Conservation (phyloP, 2,329 filamentous ascomycete genomes). For the Chrysoporthe cubensis region DNA sequence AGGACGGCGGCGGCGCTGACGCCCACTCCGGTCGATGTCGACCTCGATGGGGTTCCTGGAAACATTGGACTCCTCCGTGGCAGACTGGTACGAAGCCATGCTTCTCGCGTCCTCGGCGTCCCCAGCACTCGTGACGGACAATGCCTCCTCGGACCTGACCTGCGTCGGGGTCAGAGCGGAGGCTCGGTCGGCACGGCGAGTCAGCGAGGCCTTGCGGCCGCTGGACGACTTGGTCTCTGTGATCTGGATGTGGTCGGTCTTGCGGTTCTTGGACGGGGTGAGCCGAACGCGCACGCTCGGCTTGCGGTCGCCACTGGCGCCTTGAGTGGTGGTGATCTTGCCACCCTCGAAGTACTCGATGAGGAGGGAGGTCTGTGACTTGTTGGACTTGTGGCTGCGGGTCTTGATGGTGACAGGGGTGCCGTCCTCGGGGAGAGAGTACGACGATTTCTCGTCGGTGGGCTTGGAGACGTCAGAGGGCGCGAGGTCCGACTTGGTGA, state of each 20-base stretch:
- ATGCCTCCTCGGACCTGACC: constrained; percentile 45
- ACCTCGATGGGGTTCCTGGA: constrained; percentile 82
- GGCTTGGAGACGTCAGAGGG: constrained; percentile 68
- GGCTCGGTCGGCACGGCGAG: constrained; percentile 49
- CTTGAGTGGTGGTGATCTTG: constrained; percentile 56
- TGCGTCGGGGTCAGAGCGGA: constrained; percentile 52
- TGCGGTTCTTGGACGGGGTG: constrained; percentile 74
- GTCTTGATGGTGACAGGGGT: constrained; percentile 92
- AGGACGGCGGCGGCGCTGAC: constrained; percentile 59
- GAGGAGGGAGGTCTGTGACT: constrained; percentile 85
- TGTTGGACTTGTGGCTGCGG: constrained; percentile 59
- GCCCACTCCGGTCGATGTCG: constrained; percentile 71
- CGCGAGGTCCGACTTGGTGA: constrained; percentile 61
- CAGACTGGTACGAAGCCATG: constrained; percentile 75
- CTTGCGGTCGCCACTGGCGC: constrained; percentile 65
- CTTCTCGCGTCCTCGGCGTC: constrained; percentile 65
- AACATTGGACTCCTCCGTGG: constrained; percentile 78
- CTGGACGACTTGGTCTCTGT: constrained; percentile 73
- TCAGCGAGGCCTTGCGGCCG: constrained; percentile 64
- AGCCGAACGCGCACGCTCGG: constrained; percentile 82
- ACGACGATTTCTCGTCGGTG: constrained; percentile 72
- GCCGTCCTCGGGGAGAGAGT: constrained; percentile 83
- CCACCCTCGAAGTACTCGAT: constrained; percentile 94
- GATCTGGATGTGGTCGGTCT: constrained; percentile 81
- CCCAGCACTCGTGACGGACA: constrained; percentile 35